These are phyloP conservation scores for Urtica urens DNA, from an alignment of 306 rosid species.

Conservation along the genomic window DNA sequence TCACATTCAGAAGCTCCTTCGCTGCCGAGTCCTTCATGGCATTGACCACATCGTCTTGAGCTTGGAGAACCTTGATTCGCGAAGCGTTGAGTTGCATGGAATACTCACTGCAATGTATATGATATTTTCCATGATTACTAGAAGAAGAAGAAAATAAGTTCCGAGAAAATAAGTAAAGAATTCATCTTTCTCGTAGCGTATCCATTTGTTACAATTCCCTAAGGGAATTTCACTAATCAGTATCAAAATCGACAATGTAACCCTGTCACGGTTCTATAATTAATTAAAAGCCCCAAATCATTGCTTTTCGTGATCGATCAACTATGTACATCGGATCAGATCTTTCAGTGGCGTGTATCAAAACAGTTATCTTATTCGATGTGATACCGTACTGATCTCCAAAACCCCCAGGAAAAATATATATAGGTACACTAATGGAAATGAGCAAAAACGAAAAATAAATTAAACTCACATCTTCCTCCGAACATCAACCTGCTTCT, in stretches of 20 bases:
- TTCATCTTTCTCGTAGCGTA: background rate
- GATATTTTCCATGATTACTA: background rate
- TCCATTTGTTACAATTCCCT: background rate
- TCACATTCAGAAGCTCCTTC: slow-evolving; percentile 59
- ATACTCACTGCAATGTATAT: slow-evolving; percentile 72
- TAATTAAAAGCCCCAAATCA: background rate
- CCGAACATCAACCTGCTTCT: slow-evolving; percentile 87
- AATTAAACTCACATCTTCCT: slow-evolving; percentile 60
- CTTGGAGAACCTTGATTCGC: slow-evolving; percentile 91
- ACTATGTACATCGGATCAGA: background rate
- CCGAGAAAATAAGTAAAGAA: background rate
- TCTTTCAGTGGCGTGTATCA: background rate
- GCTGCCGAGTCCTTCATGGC: slow-evolving; percentile 78
- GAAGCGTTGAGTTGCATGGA: slow-evolving; percentile 93
- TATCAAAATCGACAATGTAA: background rate
- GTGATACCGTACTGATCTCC: background rate
- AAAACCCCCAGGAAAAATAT: background rate
- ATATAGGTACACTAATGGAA: background rate
- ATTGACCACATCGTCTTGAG: slow-evolving; percentile 78
- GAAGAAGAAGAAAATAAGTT: background rate
- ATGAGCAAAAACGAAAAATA: background rate
- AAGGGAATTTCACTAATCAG: background rate
- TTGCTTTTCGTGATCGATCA: background rate
- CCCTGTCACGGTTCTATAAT: background rate
- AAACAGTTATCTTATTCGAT: background rate